Conservation (phyloP, 192 early-diverging fungal species). For the Umbelopsis vinacea region DNA sequence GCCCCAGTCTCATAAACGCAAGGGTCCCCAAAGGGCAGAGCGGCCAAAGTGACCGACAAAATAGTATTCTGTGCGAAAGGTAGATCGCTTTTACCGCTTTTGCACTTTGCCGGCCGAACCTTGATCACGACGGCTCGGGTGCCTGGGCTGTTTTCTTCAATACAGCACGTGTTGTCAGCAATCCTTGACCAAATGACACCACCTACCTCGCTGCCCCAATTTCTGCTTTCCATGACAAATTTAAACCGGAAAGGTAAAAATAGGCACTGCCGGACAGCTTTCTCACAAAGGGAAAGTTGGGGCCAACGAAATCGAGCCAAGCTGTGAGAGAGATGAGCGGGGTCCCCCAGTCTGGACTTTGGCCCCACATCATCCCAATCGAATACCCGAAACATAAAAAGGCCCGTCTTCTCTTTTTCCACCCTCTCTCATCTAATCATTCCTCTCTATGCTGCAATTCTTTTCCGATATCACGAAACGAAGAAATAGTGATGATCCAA, state of each 20-base stretch:
- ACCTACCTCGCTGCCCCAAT: not conserved
- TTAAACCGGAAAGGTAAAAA: not conserved
- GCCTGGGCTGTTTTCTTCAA: too few relatives aligned
- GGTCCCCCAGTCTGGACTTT: conserved; percentile 11
- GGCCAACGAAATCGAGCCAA: not conserved
- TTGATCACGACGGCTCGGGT: too few relatives aligned
- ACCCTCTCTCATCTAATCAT: not conserved
- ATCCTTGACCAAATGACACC: not conserved
- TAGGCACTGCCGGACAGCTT: not conserved
- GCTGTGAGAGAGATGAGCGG: not conserved
- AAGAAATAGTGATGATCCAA: conserved; percentile 14
- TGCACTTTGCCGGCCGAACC: too few relatives aligned
- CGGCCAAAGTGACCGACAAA: too few relatives aligned
- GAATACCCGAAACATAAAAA: not conserved
- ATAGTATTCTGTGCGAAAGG: too few relatives aligned
- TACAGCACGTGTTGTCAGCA: not conserved
- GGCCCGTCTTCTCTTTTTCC: not conserved
- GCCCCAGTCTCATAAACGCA: too few relatives aligned
- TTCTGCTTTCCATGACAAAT: not conserved
- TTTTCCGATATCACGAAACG: conserved; percentile 20
- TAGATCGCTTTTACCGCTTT: too few relatives aligned
- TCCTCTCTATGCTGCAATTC: conserved; percentile 9
- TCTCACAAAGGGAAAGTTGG: not conserved
- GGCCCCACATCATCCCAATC: not conserved
- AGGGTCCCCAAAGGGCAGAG: too few relatives aligned